phyloP scores from a whole-genome alignment of 2,329 filamentous ascomycete genomes.

The Escovopsis sp. region DNA sequence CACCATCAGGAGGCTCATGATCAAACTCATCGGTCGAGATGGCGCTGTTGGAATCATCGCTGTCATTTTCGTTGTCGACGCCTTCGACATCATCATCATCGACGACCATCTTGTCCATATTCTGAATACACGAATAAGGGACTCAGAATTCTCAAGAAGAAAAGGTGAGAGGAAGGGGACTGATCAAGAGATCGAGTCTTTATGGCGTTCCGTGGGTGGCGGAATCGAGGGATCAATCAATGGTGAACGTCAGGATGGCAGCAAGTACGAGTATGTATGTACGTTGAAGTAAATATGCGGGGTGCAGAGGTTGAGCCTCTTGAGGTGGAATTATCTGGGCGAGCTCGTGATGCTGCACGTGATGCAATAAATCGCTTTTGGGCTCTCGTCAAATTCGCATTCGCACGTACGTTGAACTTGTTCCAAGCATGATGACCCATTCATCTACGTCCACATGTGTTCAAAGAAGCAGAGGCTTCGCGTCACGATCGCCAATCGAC shows the following conservation, averaged over 20 bases:
- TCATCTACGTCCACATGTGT: neutral
- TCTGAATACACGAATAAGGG: no score
- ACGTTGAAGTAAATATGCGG: no score
- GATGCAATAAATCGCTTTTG: no score
- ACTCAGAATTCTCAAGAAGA: no score
- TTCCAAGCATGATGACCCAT: neutral
- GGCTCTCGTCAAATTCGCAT: neutral
- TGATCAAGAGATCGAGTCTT: neutral
- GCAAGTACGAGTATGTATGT: no score
- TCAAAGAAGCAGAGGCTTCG: no score
- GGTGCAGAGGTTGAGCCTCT: neutral
- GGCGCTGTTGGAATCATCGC: slow-evolving; percentile 11
- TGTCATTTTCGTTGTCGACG: slow-evolving; percentile 10
- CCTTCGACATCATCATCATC: no score
- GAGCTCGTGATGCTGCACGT: no score
- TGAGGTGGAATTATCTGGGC: neutral
- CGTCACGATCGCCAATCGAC: no score
- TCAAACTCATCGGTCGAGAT: slow-evolving; percentile 19
- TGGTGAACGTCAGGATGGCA: neutral
- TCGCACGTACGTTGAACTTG: no score
- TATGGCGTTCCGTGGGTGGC: neutral
- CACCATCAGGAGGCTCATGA: slow-evolving; percentile 18
- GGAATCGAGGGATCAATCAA: neutral
- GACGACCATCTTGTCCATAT: slow-evolving; percentile 1
- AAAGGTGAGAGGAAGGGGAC: neutral